Conservation (phyloP, 2,329 filamentous ascomycete genomes). For the Penicillium griseofulvum region DNA sequence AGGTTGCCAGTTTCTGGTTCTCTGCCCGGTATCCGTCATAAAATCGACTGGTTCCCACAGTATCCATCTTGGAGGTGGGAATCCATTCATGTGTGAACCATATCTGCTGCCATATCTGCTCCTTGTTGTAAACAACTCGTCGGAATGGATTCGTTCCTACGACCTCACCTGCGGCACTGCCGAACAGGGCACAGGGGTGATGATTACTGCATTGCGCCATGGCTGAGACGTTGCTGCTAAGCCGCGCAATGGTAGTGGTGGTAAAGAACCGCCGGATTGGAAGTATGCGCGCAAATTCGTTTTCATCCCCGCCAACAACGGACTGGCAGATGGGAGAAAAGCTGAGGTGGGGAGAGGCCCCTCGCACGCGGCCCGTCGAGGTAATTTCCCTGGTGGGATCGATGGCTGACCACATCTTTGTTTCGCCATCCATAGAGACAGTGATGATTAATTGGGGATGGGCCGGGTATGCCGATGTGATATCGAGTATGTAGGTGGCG, state of each 20-base stretch:
- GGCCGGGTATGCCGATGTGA: constrained; percentile 52
- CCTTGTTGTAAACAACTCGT: constrained; percentile 51
- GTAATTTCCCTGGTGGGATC: constrained; percentile 47
- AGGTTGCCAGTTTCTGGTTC: constrained; percentile 32
- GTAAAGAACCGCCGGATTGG: constrained; percentile 55
- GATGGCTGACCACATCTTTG: constrained; percentile 55
- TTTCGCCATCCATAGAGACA: constrained; percentile 55
- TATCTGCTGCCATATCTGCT: constrained; percentile 52
- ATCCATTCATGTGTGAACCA: constrained; percentile 61
- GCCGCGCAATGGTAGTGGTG: constrained; percentile 48
- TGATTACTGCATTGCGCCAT: constrained; percentile 38
- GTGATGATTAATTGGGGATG: constrained; percentile 53
- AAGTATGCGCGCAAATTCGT: constrained; percentile 49
- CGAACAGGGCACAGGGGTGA: constrained; percentile 56
- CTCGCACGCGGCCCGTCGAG: constrained; percentile 49
- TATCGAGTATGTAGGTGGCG: constrained; percentile 39
- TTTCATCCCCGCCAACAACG: constrained; percentile 56
- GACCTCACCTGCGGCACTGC: constrained; percentile 53
- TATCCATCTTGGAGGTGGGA: constrained; percentile 23
- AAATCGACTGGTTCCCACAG: constrained; percentile 42
- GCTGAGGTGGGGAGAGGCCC: constrained; percentile 48
- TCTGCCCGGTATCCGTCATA: constrained; percentile 46
- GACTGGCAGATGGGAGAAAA: constrained; percentile 58
- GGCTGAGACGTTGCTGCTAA: constrained; percentile 38
- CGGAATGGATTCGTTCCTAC: constrained; percentile 52